Evolutionary conservation across 2,329 filamentous ascomycete genomes (phyloP).

Genomic region (Emmonsiellopsis sp.): DNA sequence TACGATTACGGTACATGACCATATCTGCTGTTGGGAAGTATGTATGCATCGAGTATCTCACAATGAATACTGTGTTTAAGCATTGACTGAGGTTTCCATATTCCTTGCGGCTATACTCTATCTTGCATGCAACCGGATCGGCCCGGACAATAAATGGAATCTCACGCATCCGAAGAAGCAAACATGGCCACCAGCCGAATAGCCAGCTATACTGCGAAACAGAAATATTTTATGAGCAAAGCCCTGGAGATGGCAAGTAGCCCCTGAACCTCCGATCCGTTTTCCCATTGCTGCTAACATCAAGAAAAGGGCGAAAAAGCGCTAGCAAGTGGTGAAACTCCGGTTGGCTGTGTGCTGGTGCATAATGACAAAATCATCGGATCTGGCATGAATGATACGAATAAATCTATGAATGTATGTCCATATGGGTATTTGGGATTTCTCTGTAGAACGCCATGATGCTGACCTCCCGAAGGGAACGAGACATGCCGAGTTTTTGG

Average conservation of each 20-base stretch:
- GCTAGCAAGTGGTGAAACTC: conserved; percentile 78
- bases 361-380: conserved; percentile 70
- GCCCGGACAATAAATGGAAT: too few relatives aligned
- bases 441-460: not conserved
- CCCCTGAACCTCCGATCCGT: not conserved
- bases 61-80: too few relatives aligned
- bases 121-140: too few relatives aligned
- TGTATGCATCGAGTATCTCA: too few relatives aligned
- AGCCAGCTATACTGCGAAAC: conserved; percentile 16
- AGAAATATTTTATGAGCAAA: conserved; percentile 67
- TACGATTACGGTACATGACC: too few relatives aligned
- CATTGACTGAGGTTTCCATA: too few relatives aligned
- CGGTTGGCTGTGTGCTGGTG: conserved; percentile 91
- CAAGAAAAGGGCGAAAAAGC: conserved; percentile 66
- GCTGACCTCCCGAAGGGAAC: conserved; percentile 53
- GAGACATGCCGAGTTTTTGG: conserved; percentile 90
- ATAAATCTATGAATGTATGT: conserved; percentile 62
- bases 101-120: too few relatives aligned
- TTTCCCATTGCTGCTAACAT: not conserved
- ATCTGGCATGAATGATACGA: conserved; percentile 93
- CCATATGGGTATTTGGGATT: not conserved
- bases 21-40: too few relatives aligned
- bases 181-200: not conserved
- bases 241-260: conserved; percentile 69
- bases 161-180: not conserved